Evolutionary conservation across 1,284 basidiomycete species (phyloP).

Genomic region (Leccinum griseonigrum): DNA sequence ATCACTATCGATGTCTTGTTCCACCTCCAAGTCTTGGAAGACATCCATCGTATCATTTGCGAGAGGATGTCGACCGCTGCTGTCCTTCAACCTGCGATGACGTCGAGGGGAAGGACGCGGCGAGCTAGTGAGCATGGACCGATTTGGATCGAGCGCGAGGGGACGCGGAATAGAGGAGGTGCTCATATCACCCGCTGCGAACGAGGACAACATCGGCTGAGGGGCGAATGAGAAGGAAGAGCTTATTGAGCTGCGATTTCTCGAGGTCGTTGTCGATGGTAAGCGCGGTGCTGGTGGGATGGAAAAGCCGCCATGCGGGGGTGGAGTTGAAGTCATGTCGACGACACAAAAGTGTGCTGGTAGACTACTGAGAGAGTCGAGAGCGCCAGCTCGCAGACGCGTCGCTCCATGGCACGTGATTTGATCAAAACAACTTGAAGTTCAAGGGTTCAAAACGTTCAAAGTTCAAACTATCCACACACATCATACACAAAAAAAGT

Average conservation of each 20-base stretch:
- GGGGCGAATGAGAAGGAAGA: slow-evolving; percentile 83
- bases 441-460: too few species aligned
- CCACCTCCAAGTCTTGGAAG: slow-evolving; percentile 62
- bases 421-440: too few species aligned
- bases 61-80: slow-evolving; percentile 59
- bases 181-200: slow-evolving; percentile 57
- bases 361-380: too few species aligned
- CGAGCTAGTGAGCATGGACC: slow-evolving; percentile 68
- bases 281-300: slow-evolving; percentile 28
- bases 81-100: slow-evolving; percentile 48
- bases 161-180: slow-evolving; percentile 51
- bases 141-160: slow-evolving; percentile 69
- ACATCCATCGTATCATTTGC: slow-evolving; percentile 76
- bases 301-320: slow-evolving; percentile 27
- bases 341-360: not conserved
- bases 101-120: slow-evolving; percentile 62
- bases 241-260: slow-evolving; percentile 61
- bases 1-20: slow-evolving; percentile 55
- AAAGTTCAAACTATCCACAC: too few species aligned
- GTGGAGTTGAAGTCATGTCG: slow-evolving; percentile 33
- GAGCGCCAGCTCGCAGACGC: too few species aligned
- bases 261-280: slow-evolving; percentile 30
- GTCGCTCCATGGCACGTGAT: too few species aligned
- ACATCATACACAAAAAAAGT: too few species aligned
- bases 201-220: slow-evolving; percentile 66